Base-by-base conservation (phyloP, 345 rosid genomes). In the Excoecaria cochinchinensis region DNA sequence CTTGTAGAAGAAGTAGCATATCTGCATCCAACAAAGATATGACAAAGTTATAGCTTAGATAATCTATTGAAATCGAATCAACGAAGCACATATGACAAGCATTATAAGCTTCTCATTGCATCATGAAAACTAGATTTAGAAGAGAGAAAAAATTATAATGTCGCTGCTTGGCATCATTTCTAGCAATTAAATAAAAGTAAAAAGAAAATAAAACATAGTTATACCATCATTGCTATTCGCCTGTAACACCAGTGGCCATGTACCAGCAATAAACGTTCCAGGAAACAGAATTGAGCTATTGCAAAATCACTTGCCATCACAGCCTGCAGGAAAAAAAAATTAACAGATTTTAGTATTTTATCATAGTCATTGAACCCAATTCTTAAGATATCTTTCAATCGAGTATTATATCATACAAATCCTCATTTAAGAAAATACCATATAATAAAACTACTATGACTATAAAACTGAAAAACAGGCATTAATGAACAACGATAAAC, bases 181-280 rank as follows among this genome's bases (percentile, higher is more conserved):
- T 12, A 8, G 63, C 9, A 24, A 10, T 22, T 22, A 8, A 15
- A 59, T 31, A 31, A 31, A 31, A 31, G 31, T 31, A 31, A 72
- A 39, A 25, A 71, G 25, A 65, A 60, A 63, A 17, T 46, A 73
- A 77, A 36, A 31, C 19, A 24, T 17, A 36, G 50, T 73, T 69
- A 78, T 90, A 92, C 99, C 99, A 95, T 95, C 88, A 88, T 75
- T 15, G 98, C 80, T 63, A 95, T 91, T 79, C 99, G 80, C 83
- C 98, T 86, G 83, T 95, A 92, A 77, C 99, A 95, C 99, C 99
- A 95, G 82, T 92, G 99, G 4, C 99, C 99, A 58, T 95, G 99
- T 53, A 95, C 99, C 46, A 95, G 83, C 31, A 95, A 79, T 73
- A 95, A 79, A 24, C 94, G 93, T 75, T 95, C 97, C 57, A 95